phyloP scores from a whole-genome alignment of 768 basidiomycete genomes.

The Russula virescens region DNA sequence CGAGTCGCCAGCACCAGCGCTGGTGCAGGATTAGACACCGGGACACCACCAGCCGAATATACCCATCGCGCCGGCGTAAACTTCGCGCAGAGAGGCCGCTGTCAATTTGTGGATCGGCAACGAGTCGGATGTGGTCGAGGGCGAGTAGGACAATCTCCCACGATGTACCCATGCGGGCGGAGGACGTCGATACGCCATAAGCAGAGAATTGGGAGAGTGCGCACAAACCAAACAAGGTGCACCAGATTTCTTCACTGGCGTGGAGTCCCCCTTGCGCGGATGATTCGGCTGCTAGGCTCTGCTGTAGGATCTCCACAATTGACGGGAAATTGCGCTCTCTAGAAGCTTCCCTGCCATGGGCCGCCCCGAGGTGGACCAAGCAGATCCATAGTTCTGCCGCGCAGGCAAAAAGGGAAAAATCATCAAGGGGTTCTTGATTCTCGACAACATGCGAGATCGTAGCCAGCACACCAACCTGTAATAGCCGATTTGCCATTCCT shows the following conservation, averaged over 20 bases:
- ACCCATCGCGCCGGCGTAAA: slow-evolving; percentile 57
- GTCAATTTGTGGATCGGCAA: slow-evolving; percentile 43
- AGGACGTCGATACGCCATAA: slow-evolving; percentile 40
- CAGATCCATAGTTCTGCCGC: slow-evolving; percentile 71
- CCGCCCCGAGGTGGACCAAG: slow-evolving; percentile 43
- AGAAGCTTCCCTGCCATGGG: slow-evolving; percentile 22
- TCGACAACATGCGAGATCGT: slow-evolving; percentile 38
- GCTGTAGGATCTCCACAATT: slow-evolving; percentile 31
- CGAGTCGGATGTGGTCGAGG: slow-evolving; percentile 53
- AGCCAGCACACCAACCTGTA: slow-evolving; percentile 47
- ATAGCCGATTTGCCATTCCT: slow-evolving; percentile 35
- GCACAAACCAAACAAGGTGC: slow-evolving; percentile 58
- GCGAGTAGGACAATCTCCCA: slow-evolving; percentile 65
- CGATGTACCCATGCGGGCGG: slow-evolving; percentile 41
- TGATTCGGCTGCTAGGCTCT: slow-evolving; percentile 29
- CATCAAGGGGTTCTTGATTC: slow-evolving; percentile 32
- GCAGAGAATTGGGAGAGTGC: slow-evolving; percentile 75
- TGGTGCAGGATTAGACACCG: slow-evolving; percentile 70
- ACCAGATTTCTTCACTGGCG: slow-evolving; percentile 69
- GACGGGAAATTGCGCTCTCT: slow-evolving; percentile 41
- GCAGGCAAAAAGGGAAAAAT: slow-evolving; percentile 36
- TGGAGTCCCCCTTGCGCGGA: slow-evolving; percentile 32
- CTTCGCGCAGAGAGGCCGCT: slow-evolving; percentile 32
- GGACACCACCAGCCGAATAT: slow-evolving; percentile 59
- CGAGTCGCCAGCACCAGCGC: slow-evolving; percentile 73